Conservation (phyloP, 345 rosid species). For the Raphanus sativus region DNA sequence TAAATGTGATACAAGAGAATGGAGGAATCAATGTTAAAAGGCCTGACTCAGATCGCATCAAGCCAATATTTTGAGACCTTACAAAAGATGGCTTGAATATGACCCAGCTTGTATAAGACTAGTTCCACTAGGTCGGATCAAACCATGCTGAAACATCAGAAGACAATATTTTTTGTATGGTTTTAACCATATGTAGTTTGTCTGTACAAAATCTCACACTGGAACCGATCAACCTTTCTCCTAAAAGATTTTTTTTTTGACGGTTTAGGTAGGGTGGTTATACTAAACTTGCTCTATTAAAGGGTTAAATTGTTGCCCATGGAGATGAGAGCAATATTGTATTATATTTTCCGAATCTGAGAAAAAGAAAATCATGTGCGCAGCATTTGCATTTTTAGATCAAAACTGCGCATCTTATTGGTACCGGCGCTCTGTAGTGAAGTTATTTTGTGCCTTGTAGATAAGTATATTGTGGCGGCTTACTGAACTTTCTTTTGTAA, state of each 20-base stretch:
- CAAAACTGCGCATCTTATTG: not conserved
- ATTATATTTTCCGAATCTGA: not conserved
- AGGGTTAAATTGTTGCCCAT: not conserved
- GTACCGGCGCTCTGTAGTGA: not conserved
- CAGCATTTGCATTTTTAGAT: not conserved
- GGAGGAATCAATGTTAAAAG: not conserved
- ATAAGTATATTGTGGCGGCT: constrained; percentile 1
- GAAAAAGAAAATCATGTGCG: not conserved
- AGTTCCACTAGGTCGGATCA: not conserved
- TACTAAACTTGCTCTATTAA: not conserved
- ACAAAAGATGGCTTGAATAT: not conserved
- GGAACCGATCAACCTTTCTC: not conserved
- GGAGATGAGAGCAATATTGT: not conserved
- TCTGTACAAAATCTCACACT: not conserved
- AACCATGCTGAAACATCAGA: not conserved
- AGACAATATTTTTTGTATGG: not conserved
- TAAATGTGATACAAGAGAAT: not conserved
- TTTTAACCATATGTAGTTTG: not conserved
- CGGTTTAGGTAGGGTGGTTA: not conserved
- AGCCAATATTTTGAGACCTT: not conserved
- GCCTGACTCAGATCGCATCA: not conserved
- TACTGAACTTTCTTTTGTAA: not conserved
- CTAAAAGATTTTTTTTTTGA: not conserved
- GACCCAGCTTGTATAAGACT: not conserved
- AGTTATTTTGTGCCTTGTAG: not conserved